A percentile compares a stretch with the other conserved stretches of the same genome.
Evolutionary conservation across 108 stramenopile genomes (phyloP).

Genomic region (Discostella pseudostelligera): DNA sequence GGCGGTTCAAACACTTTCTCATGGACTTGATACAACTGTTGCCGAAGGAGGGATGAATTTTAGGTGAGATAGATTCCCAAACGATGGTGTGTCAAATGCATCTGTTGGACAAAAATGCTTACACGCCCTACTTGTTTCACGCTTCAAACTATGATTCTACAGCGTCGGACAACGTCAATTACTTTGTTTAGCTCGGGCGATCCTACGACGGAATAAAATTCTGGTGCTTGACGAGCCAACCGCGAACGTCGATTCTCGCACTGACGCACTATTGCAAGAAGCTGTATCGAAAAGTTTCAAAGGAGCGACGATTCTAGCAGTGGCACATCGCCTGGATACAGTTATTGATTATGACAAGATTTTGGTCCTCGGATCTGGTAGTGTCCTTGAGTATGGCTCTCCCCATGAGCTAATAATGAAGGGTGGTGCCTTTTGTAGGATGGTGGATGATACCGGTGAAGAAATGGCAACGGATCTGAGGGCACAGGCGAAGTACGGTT

Average conservation of each 20-base stretch:
- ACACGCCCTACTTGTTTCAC: too few species aligned
- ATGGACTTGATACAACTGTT: slow-evolving; percentile 71
- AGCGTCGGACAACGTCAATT: slow-evolving; percentile 59
- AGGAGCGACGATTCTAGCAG: slow-evolving; percentile 84
- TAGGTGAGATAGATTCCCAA: too few species aligned
- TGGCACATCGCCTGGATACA: slow-evolving; percentile 95
- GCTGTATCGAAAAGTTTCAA: slow-evolving; percentile 66
- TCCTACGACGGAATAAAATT: slow-evolving; percentile 76
- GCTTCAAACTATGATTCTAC: too few species aligned
- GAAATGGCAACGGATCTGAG: slow-evolving; percentile 44
- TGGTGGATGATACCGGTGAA: slow-evolving; percentile 58
- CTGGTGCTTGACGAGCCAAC: slow-evolving; percentile 92
- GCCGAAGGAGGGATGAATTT: slow-evolving; percentile 93
- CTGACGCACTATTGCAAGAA: slow-evolving; percentile 85
- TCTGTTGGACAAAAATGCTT: too few species aligned
- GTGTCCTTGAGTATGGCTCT: slow-evolving; percentile 83
- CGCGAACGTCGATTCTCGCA: slow-evolving; percentile 84
- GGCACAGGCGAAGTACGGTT: slow-evolving; percentile 14
- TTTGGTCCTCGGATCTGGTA: slow-evolving; percentile 87
- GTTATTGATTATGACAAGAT: slow-evolving; percentile 90
- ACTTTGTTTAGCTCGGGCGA: slow-evolving; percentile 91
- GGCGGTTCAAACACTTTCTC: slow-evolving; percentile 59
- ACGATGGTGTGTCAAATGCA: too few species aligned
- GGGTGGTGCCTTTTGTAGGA: slow-evolving; percentile 40
- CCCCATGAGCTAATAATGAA: slow-evolving; percentile 69